Percentiles rank a stretch among this genome's conserved stretches.
Conservation (phyloP, 768 basidiomycete species). For the Lanmaoa pseudosensibilis region DNA sequence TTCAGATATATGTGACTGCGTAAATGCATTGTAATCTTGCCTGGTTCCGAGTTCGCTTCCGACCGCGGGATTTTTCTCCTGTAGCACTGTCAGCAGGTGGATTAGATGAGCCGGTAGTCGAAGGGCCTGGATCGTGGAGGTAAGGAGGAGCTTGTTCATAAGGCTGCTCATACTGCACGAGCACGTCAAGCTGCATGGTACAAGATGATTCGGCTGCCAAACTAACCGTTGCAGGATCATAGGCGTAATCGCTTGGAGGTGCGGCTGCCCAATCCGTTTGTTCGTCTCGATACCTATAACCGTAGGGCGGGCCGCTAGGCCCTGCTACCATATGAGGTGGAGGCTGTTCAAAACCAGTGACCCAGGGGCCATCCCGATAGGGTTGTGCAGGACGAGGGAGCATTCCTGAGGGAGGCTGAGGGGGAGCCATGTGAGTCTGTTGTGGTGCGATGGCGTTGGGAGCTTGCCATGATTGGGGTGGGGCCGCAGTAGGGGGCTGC, state of each 20-base stretch:
- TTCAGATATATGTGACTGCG: slow-evolving; percentile 1
- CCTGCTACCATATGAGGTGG: slow-evolving; percentile 49
- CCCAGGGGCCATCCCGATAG: slow-evolving; percentile 58
- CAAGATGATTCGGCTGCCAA: neutral
- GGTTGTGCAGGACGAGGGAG: slow-evolving; percentile 45
- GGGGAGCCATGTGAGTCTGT: slow-evolving; percentile 58
- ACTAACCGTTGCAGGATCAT: slow-evolving; percentile 52
- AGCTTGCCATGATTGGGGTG: slow-evolving; percentile 67
- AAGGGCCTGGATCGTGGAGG: slow-evolving; percentile 52
- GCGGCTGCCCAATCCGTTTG: slow-evolving; percentile 46
- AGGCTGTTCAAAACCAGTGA: slow-evolving; percentile 50
- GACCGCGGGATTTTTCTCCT: slow-evolving; percentile 56
- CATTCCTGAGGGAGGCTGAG: slow-evolving; percentile 45
- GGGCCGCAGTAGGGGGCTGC: slow-evolving; percentile 46
- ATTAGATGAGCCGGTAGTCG: slow-evolving; percentile 44
- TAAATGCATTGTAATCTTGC: slow-evolving; percentile 32
- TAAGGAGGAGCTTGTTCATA: slow-evolving; percentile 60
- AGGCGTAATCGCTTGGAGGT: slow-evolving; percentile 49
- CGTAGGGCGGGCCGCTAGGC: slow-evolving; percentile 46
- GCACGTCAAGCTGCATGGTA: slow-evolving; percentile 7
- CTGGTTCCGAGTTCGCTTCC: slow-evolving; percentile 66
- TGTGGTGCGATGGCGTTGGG: slow-evolving; percentile 61
- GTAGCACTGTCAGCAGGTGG: slow-evolving; percentile 23
- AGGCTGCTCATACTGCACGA: slow-evolving; percentile 50
- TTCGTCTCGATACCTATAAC: slow-evolving; percentile 66